Conservation (phyloP, 176 grass and related monocot species). For the Urochloa ruziziensis region DNA sequence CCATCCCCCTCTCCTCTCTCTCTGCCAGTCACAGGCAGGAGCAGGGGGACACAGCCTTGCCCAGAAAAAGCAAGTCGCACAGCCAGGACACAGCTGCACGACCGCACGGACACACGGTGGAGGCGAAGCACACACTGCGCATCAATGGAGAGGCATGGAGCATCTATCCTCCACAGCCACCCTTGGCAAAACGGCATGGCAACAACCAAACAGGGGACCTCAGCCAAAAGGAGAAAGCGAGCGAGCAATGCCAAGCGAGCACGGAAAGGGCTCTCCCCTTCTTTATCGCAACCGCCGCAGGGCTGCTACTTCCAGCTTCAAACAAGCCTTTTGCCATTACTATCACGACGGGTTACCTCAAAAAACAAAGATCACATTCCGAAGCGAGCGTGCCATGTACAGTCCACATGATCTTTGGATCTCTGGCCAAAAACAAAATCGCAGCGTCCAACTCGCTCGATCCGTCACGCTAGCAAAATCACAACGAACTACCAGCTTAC, state of each 20-base stretch:
- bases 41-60: not conserved
- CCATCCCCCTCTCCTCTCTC: not conserved
- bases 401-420: not conserved
- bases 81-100: not conserved
- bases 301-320: not conserved
- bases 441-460: not conserved
- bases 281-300: not conserved
- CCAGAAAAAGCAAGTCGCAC: conserved; percentile 12
- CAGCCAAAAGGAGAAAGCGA: not conserved
- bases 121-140: not conserved
- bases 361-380: not conserved
- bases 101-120: not conserved
- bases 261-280: not conserved
- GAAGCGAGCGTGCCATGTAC: not conserved
- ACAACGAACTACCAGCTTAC: not conserved
- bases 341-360: too few species aligned
- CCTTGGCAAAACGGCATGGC: conserved; percentile 23
- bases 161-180: too few species aligned
- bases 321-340: not conserved
- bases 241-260: not conserved
- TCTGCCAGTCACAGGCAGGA: not conserved
- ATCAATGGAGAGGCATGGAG: not conserved
- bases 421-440: not conserved
- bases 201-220: not conserved
- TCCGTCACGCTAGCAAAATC: not conserved